Base-by-base conservation (phyloP, 306 rosid genomes). In the Macrotyloma uniflorum region DNA sequence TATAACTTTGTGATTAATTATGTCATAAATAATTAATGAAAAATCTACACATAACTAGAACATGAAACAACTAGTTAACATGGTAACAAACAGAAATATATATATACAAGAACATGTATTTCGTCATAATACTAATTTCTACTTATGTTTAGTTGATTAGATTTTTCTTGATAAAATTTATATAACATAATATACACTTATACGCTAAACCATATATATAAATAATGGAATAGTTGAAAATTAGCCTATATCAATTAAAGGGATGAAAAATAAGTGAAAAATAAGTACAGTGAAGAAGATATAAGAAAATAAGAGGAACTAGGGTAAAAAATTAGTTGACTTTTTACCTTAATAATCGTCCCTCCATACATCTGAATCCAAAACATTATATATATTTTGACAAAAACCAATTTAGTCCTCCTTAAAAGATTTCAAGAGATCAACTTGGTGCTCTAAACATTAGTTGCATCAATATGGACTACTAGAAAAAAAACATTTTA, bases 321-420 rank as follows among this genome's bases (percentile, higher is more conserved):
- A 62, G 68, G 35, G 77, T 45, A 26, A n/a, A 68, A 73, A 75
- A 67, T 19, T 50, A 2, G 0, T 47, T 19, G 64, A 80, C 32
- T 82, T 88, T n/a, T 85, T 79, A 94, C 98, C 98, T 89, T 94
- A 62, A 92, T 70, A 80, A 89, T 89, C 95, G 88, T 80, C 80
- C 91, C 98, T 33, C 98, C 89, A 82, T 9, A 76, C 8, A 77
- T 23, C 69, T 71, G 83, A 77, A 9, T 80, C 32, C 74, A 87
- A 11, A 62, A 62, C 49, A 67, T 90, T 16, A 90, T 89, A 88
- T 20, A 65, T 64, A 35, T 6, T 24, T 28, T 16, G 62, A 10
- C 78, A 76, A 70, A 82, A 71, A 16, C 3, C 69, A 64, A 62
- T 19, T 30, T 51, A 47, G 69, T n/a, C 24, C 33, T 68, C 42